Evolutionary conservation across 768 basidiomycete genomes (phyloP), one percentile per base, ranked within the genome.

Genomic region (Xerocomellus intermedius): DNA sequence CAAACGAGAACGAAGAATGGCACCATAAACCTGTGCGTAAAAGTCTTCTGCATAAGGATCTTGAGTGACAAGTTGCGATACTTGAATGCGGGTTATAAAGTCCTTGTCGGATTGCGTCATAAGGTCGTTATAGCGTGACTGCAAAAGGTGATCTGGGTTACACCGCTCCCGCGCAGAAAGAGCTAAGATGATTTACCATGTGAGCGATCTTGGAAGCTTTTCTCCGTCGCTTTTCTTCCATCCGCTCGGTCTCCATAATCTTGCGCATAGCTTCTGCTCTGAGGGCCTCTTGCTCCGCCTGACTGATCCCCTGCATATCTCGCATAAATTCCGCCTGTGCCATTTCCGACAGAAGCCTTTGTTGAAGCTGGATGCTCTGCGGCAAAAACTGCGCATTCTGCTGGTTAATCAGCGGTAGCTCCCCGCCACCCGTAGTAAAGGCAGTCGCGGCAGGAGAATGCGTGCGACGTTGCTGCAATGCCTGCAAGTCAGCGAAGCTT

Each of bases 61-160:
- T 65, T 91, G 87, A 7, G 94, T 96, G 42, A 97, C 94, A 39
- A 98, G 88, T 67, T 98, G 97, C 2, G 96, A 98, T 33, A 99
- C 92, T 71, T 99, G 97, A 59, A 99, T 98, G 24, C 97, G 86
- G 35, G 97, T 98, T 74, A 99, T 98, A 69, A 98, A 99, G 68
- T 98, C 97, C 75, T 98, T 98, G 79, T 99, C 97, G 12, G 91
- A 94, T 73, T 94, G 93, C 4, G 93, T 94, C 94, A 96, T 96
- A 36, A 95, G 79, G 69, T 94, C 92, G 62, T 96, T 96, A 67
- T 94, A 94, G 56, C 91, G 85, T 56, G 94, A 84, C 93, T 94
- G 49, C 9, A 59, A 19, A 42, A 28, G 19, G 33, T 1, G 4
- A 26, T 54, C 24, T 43, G 5, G 17, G 35, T 58, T 12, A 51